A percentile compares a stretch with the other conserved stretches of the same genome.
phyloP scores from a whole-genome alignment of 768 basidiomycete genomes.

The Boletus tylopilopsis region DNA sequence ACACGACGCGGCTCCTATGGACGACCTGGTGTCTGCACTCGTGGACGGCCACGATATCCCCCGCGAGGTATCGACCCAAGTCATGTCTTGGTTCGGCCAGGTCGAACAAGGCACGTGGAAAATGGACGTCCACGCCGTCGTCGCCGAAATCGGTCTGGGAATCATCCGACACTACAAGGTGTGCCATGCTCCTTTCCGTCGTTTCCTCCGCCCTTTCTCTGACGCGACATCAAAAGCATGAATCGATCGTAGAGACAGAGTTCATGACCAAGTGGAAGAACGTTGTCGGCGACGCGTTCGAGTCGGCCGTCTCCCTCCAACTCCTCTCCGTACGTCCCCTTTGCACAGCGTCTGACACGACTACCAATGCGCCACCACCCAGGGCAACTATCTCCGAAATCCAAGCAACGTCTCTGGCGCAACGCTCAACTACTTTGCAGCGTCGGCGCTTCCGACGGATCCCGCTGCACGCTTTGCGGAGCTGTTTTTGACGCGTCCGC shows the following conservation, averaged over 20 bases:
- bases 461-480: slow-evolving; percentile 82
- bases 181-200: background rate
- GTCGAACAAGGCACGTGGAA: slow-evolving; percentile 56
- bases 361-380: background rate
- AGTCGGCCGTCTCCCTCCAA: slow-evolving; percentile 51
- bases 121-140: slow-evolving; percentile 56
- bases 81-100: slow-evolving; percentile 82
- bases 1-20: slow-evolving; percentile 50
- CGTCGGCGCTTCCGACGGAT: slow-evolving; percentile 67
- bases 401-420: slow-evolving; percentile 32
- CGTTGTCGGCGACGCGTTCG: slow-evolving; percentile 77
- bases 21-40: slow-evolving; percentile 56
- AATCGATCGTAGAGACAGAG: slow-evolving; percentile 49
- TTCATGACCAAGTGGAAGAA: slow-evolving; percentile 69
- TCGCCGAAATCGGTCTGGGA: slow-evolving; percentile 75
- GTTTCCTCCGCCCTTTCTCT: background rate
- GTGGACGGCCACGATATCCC: slow-evolving; percentile 72
- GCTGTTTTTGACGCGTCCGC: slow-evolving; percentile 75
- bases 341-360: background rate
- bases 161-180: slow-evolving; percentile 65
- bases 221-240: slow-evolving; percentile 40
- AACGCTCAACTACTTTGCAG: slow-evolving; percentile 70
- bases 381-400: slow-evolving; percentile 75
- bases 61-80: slow-evolving; percentile 55
- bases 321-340: slow-evolving; percentile 57